Percentiles rank a stretch among this genome's conserved stretches.
Conservation (phyloP, 805 yeast species). For the Candida bentonensis region DNA sequence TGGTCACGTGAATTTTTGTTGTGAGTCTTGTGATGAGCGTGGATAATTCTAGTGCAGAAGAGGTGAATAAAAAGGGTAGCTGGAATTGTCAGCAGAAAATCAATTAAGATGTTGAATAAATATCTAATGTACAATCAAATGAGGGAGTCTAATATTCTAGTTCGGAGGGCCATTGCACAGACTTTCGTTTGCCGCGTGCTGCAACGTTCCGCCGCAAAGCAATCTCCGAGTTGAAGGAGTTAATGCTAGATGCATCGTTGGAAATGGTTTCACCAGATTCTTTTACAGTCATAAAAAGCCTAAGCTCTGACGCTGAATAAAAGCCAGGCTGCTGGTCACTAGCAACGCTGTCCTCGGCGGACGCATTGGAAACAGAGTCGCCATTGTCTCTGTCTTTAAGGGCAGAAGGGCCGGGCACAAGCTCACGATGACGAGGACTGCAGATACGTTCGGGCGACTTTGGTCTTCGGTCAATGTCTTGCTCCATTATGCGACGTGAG, state of each 20-base stretch:
- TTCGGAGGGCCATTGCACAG: background rate
- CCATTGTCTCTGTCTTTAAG: background rate
- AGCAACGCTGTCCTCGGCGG: too few species aligned
- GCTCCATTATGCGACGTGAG: background rate
- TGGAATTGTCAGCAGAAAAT: too few species aligned
- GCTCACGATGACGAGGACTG: background rate
- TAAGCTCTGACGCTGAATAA: background rate
- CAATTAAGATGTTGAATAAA: too few species aligned
- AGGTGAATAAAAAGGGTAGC: too few species aligned
- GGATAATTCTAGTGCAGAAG: too few species aligned
- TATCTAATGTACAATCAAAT: too few species aligned
- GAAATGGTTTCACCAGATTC: background rate
- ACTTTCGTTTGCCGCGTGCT: background rate
- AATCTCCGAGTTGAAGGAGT: background rate
- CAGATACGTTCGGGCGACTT: background rate
- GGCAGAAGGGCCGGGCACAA: background rate
- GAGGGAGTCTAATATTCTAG: background rate
- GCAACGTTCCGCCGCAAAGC: background rate
- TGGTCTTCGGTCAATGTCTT: background rate
- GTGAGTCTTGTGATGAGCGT: too few species aligned
- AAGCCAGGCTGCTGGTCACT: background rate
- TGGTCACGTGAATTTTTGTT: too few species aligned
- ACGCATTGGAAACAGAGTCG: too few species aligned
- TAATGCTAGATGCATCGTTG: background rate
- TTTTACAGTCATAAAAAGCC: background rate